Percentiles rank a stretch among this genome's conserved stretches.
These are phyloP conservation scores for Ogataea kodamae DNA, from an alignment of 805 yeast species.

Conservation along the genomic window DNA sequence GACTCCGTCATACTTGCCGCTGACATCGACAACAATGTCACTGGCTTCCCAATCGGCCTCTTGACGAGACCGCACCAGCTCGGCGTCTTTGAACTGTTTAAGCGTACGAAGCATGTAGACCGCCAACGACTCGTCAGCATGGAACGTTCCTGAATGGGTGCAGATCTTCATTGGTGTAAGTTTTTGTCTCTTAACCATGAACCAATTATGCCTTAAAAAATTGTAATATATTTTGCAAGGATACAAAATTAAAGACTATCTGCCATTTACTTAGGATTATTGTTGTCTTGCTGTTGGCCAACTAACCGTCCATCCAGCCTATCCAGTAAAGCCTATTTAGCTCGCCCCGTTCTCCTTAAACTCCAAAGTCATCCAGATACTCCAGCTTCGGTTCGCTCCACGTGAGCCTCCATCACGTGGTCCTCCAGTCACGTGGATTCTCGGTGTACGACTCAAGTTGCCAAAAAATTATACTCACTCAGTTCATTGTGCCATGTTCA, in stretches of 20 bases:
- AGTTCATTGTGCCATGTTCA: slow-evolving; percentile 11
- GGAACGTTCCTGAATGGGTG: slow-evolving; percentile 91
- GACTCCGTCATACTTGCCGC: slow-evolving; percentile 82
- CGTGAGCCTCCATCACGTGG: too few relatives aligned
- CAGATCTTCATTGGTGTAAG: slow-evolving; percentile 54
- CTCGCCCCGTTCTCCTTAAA: too few relatives aligned
- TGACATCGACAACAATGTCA: slow-evolving; percentile 92
- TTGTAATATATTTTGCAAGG: slow-evolving; percentile 10
- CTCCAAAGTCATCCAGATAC: too few relatives aligned
- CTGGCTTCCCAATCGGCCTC: slow-evolving; percentile 78
- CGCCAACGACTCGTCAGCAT: slow-evolving; percentile 95
- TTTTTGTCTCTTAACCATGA: slow-evolving; percentile 26
- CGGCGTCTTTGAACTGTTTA: slow-evolving; percentile 64
- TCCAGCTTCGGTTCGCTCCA: too few relatives aligned
- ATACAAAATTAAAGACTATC: slow-evolving; percentile 1
- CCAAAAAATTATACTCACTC: too few relatives aligned
- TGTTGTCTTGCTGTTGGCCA: too few relatives aligned
- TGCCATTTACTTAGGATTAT: too few relatives aligned
- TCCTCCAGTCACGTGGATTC: too few relatives aligned
- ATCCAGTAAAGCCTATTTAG: too few relatives aligned
- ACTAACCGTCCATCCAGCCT: too few relatives aligned
- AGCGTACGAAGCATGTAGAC: slow-evolving; percentile 76
- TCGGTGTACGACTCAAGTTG: too few relatives aligned
- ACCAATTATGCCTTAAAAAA: slow-evolving; percentile 8
- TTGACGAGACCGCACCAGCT: slow-evolving; percentile 78